A percentile compares a stretch with the other conserved stretches of the same genome.
These are phyloP conservation scores for Verticillium klebahnii DNA, from an alignment of 2,329 filamentous ascomycete genomes.

Conservation along the genomic window DNA sequence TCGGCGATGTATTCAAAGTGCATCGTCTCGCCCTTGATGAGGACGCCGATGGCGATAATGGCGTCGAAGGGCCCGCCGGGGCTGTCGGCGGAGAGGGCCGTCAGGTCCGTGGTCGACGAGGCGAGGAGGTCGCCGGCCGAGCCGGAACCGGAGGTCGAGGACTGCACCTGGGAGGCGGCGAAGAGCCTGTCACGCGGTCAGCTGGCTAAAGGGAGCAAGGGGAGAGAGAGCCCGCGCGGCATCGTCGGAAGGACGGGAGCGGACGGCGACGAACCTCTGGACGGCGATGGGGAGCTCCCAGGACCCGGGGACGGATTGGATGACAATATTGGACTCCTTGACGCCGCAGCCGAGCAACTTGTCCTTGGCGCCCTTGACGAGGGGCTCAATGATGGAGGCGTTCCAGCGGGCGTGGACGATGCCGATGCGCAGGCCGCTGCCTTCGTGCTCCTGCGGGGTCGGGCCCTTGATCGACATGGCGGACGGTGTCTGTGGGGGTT, in stretches of 20 bases:
- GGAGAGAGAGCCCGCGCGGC: too few species aligned
- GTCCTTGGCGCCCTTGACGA: constrained; percentile 75
- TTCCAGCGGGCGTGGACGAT: constrained; percentile 99
- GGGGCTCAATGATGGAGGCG: constrained; percentile 75
- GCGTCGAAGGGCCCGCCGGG: constrained; percentile 74
- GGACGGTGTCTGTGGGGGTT: neutral
- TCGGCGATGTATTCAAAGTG: constrained; percentile 99
- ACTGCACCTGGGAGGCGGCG: constrained; percentile 81
- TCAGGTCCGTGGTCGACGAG: constrained; percentile 63
- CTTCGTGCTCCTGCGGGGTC: constrained; percentile 55
- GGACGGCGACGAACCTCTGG: constrained; percentile 57
- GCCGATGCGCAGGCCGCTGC: constrained; percentile 76
- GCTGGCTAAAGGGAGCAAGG: constrained; percentile 7
- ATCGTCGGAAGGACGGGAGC: constrained; percentile 5
- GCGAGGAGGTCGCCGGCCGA: constrained; percentile 75
- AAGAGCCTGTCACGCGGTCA: constrained; percentile 56
- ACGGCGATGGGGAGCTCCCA: constrained; percentile 93
- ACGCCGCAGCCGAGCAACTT: constrained; percentile 77
- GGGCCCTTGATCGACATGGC: constrained; percentile 51
- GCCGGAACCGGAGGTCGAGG: constrained; percentile 55
- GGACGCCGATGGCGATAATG: constrained; percentile 88
- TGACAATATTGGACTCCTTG: constrained; percentile 78
- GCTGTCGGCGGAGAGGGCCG: constrained; percentile 37
- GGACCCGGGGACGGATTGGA: constrained; percentile 86
- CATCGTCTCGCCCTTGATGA: constrained; percentile 99